phyloP scores from a whole-genome alignment of 2,329 filamentous ascomycete species.

The Cladosporium sp. region DNA sequence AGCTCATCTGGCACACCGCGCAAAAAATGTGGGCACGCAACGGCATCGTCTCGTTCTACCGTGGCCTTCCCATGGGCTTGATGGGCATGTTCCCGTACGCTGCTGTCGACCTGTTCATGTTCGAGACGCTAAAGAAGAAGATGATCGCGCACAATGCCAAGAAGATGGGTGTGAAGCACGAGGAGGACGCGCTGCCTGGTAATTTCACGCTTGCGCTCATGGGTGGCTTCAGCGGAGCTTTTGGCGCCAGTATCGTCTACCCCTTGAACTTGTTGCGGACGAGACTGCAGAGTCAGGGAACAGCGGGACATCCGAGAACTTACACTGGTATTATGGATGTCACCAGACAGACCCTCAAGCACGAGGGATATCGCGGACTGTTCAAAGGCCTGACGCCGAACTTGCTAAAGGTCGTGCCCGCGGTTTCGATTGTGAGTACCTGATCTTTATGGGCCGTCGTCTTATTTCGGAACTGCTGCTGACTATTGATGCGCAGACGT shows the following conservation, averaged over 20 bases:
- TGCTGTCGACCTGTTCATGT: conserved; percentile 92
- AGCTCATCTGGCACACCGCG: conserved; percentile 75
- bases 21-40: conserved; percentile 79
- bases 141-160: conserved; percentile 69
- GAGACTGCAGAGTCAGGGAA: conserved; percentile 47
- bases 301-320: conserved; percentile 64
- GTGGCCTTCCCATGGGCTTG: conserved; percentile 87
- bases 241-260: conserved; percentile 91
- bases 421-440: conserved; percentile 70
- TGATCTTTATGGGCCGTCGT: neutral
- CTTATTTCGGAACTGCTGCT: neutral
- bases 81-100: conserved; percentile 97
- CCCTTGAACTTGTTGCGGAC: conserved; percentile 92
- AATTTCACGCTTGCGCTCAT: conserved; percentile 84
- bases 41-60: conserved; percentile 74
- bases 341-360: conserved; percentile 71
- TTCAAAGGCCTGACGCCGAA: conserved; percentile 97
- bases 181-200: conserved; percentile 70
- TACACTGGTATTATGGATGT: conserved; percentile 93
- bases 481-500: conserved; percentile 43
- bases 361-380: conserved; percentile 78
- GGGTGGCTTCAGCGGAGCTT: conserved; percentile 84
- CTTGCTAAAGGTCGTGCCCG: conserved; percentile 90
- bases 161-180: conserved; percentile 67
- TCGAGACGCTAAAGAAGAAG: conserved; percentile 81